Evolutionary conservation across 2,329 filamentous ascomycete genomes (phyloP), one percentile per base, ranked within the genome.

Genomic region (Tolypocladium endophyticum): DNA sequence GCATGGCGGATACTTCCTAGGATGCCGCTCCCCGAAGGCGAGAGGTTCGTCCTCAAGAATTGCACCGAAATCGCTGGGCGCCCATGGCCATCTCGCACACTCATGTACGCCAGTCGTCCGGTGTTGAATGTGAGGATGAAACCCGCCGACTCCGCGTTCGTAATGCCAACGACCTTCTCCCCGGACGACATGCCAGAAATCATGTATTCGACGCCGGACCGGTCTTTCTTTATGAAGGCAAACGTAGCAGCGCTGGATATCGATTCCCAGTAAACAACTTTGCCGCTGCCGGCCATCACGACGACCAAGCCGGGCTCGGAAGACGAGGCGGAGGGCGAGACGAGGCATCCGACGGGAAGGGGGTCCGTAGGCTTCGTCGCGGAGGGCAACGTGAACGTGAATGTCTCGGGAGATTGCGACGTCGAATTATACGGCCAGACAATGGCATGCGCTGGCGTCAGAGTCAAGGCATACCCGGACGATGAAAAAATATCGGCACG

Each of bases 201-300:
- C 3, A 78, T 77, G 54, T 89, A 85, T 68, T 95, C 90, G 20
- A 96, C 84, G 20, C 90, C 90, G 64, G 86, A 87, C 64, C 89
- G 86, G 68, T 90, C 89, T 70, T 95, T 88, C 64, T 89, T 87
- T 68, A 93, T 89, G 47, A 95, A 84, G 63, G 89, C 90, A 59
- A 95, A 81, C 0, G 90, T 91, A 45, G 92, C 89, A 12, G 91
- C 92, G 72, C 87, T 92, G 59, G 93, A 92, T 63, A 97, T 89
- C 45, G 91, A 95, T 71, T 97, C 94, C 92, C 94, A 97, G 73
- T 94, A 97, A 53, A 90, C 87, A 58, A 97, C 85, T 72, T 87
- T 92, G 58, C 94, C 94, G 56, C 82, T 92, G 23, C 84, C 84
- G 16, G 93, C 89, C 76, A 93, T 90, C 43, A 97, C 81, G 43